A percentile compares a stretch with the other conserved stretches of the same genome.
Conservation (phyloP, 2,329 filamentous ascomycete species). For the Claviceps sorghi region DNA sequence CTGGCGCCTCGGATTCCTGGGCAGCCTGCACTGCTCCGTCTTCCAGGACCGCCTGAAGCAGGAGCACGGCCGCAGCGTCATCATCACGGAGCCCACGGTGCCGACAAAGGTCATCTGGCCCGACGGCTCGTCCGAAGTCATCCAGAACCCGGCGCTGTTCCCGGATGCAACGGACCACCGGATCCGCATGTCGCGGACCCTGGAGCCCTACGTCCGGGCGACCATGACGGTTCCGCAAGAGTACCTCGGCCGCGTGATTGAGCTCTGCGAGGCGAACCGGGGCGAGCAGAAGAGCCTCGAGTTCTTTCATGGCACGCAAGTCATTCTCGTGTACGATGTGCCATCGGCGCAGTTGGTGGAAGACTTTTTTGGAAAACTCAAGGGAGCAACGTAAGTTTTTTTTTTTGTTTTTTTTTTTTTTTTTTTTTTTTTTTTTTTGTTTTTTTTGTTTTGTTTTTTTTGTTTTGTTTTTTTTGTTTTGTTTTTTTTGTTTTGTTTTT, state of each 20-base stretch:
- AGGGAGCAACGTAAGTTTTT: slow-evolving; percentile 52
- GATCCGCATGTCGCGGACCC: slow-evolving; percentile 28
- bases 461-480: too few species aligned
- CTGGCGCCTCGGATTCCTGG: slow-evolving; percentile 86
- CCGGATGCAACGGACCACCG: slow-evolving; percentile 48
- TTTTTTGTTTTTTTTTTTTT: not conserved
- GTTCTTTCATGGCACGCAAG: slow-evolving; percentile 83
- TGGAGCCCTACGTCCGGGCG: slow-evolving; percentile 48
- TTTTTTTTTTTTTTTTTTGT: too few species aligned
- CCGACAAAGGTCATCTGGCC: slow-evolving; percentile 74
- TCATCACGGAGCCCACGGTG: slow-evolving; percentile 91
- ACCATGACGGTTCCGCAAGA: slow-evolving; percentile 89
- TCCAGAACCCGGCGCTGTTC: slow-evolving; percentile 79
- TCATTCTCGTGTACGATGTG: slow-evolving; percentile 85
- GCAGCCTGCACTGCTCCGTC: slow-evolving; percentile 97
- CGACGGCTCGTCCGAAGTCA: slow-evolving; percentile 61
- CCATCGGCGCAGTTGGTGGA: slow-evolving; percentile 85
- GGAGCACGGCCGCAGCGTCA: slow-evolving; percentile 87
- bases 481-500: too few species aligned
- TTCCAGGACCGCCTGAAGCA: slow-evolving; percentile 91
- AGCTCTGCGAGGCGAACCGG: slow-evolving; percentile 80
- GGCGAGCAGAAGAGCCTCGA: slow-evolving; percentile 77
- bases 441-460: too few species aligned
- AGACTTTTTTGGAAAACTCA: slow-evolving; percentile 93
- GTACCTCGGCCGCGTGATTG: slow-evolving; percentile 86